A percentile compares a stretch with the other conserved stretches of the same genome.
Evolutionary conservation across 345 rosid genomes (phyloP).

Genomic region (Populus davidiana): DNA sequence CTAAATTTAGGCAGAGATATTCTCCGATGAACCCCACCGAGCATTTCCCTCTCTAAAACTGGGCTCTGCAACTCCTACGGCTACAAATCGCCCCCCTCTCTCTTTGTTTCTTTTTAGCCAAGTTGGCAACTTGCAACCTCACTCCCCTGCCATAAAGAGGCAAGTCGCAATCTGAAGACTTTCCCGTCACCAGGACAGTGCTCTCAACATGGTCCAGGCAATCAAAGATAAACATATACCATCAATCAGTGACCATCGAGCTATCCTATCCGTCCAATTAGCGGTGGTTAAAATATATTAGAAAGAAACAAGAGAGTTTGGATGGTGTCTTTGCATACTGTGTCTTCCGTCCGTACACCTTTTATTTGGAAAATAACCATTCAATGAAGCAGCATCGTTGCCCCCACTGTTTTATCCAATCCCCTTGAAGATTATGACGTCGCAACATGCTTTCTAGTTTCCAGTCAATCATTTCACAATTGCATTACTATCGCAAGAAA

Average conservation of each 20-base stretch:
- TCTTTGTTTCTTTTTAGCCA: not conserved
- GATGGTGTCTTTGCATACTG: not conserved
- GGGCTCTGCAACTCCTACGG: not conserved
- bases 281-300: no score
- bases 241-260: not conserved
- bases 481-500: not conserved
- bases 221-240: not conserved
- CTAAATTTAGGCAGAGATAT: not conserved
- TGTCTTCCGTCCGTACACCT: no score
- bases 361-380: not conserved
- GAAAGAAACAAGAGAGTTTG: not conserved
- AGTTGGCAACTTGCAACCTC: conserved; percentile 13
- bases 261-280: not conserved
- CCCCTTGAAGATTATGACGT: not conserved
- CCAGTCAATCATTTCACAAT: not conserved
- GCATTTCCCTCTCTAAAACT: not conserved
- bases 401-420: not conserved
- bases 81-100: no score
- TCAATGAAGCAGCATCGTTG: not conserved
- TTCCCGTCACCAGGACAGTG: not conserved
- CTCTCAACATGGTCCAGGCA: not conserved
- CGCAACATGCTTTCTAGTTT: not conserved
- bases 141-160: not conserved
- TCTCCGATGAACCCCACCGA: not conserved
- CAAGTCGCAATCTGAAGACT: not conserved